Evolutionary conservation across 148 eudicot genomes (phyloP), one percentile per base, ranked within the genome.

Genomic region (Limonium bicolor): DNA sequence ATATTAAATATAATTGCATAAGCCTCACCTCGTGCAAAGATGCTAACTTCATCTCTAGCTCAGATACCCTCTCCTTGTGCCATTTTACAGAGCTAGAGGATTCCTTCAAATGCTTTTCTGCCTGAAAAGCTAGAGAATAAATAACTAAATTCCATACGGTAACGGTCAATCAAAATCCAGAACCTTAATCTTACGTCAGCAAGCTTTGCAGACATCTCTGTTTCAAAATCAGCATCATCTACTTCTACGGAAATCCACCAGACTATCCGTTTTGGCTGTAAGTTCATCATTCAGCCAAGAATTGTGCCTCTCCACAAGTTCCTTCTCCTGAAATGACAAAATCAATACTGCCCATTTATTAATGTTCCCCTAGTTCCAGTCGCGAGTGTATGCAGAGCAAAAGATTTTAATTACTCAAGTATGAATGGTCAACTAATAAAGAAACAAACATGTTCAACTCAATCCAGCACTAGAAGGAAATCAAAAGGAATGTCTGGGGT

Each of bases 211-310:
- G 95, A 80, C 73, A 69, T 46, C 5, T 90, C 94, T 27, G 99
- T 78, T 60, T 84, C 95, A 20, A 68, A 51, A 46, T 90, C 99
- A 54, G 63, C 62, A 55, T 73, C 48, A 51, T 44, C n/a, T n/a
- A n/a, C n/a, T 57, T 58, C 52, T 81, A 13, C 93, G 73, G 57
- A 71, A 64, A 65, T 81, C 76, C 51, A 73, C 50, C 23, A 75
- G 68, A 71, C 59, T 61, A 30, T 78, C 67, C 4, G 67, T 65
- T 69, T 85, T 90, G n/a, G 58, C 27, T 2, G 70, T 67, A 51
- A 90, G 51, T 69, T 90, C 99, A 49, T 82, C 72, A 63, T 90
- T 90, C 19, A 90, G 85, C 95, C 95, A 90, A 37, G 51, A 15
- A 59, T 90, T 90, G 66, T 85, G 95, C 65, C 79, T 85, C 72